These are phyloP conservation scores for Simplicillium sp. DNA, from an alignment of 2,329 filamentous ascomycete genomes.

Conservation along the genomic window DNA sequence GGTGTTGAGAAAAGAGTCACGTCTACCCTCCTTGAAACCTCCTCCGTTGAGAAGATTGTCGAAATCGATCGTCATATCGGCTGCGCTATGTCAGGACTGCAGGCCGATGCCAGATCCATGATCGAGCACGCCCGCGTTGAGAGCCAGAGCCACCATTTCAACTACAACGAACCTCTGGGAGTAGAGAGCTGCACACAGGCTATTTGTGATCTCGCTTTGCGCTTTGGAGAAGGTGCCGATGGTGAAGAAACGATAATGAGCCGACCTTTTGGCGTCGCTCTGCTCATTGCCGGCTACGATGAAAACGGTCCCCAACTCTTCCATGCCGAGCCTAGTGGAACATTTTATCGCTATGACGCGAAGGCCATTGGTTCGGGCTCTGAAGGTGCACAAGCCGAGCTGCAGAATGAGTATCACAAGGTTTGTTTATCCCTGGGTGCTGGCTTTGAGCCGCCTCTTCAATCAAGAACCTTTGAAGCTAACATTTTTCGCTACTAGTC, in stretches of 20 bases:
- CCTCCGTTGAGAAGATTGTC: slow-evolving; percentile 98
- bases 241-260: slow-evolving; percentile 99
- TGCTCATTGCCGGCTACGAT: slow-evolving; percentile 94
- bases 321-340: slow-evolving; percentile 94
- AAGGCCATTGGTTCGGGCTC: slow-evolving; percentile 97
- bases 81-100: slow-evolving; percentile 95
- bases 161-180: slow-evolving; percentile 90
- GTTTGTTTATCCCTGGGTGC: slow-evolving; percentile 23
- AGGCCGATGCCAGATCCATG: slow-evolving; percentile 96
- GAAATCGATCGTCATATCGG: slow-evolving; percentile 98
- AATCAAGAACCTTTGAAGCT: slow-evolving; percentile 1
- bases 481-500: slow-evolving; percentile 41
- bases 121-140: slow-evolving; percentile 97
- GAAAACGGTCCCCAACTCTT: slow-evolving; percentile 96
- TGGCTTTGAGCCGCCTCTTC: not conserved
- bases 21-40: slow-evolving; percentile 92
- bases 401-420: slow-evolving; percentile 98
- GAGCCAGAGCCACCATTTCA: slow-evolving; percentile 93
- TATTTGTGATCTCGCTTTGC: slow-evolving; percentile 91
- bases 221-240: slow-evolving; percentile 95
- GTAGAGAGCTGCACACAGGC: slow-evolving; percentile 98
- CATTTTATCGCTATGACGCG: slow-evolving; percentile 97
- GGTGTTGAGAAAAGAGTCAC: slow-evolving; percentile 99
- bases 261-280: slow-evolving; percentile 88
- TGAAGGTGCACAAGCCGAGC: slow-evolving; percentile 92